These are phyloP conservation scores for Kwoniella europaea DNA, from an alignment of 768 basidiomycete species.

Conservation along the genomic window DNA sequence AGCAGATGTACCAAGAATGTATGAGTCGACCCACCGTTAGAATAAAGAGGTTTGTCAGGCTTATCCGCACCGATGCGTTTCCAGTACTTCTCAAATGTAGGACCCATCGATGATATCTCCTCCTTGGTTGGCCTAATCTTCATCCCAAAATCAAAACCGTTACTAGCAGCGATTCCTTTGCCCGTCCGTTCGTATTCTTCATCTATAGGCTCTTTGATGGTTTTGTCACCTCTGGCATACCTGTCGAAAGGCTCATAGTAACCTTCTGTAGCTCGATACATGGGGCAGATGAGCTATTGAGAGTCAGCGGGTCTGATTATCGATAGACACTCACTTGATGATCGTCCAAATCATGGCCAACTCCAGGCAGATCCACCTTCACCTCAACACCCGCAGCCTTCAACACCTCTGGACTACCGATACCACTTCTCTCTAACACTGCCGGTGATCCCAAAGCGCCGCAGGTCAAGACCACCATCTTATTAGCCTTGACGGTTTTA, in stretches of 20 bases:
- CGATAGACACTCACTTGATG: conserved; percentile 25
- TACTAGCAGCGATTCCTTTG: conserved; percentile 23
- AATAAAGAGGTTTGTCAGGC: conserved; percentile 26
- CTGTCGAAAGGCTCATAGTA: conserved; percentile 24
- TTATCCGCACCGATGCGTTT: conserved; percentile 11
- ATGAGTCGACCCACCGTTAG: conserved; percentile 16
- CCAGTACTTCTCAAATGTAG: conserved; percentile 23
- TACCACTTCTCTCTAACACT: conserved; percentile 22
- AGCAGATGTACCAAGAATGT: background rate
- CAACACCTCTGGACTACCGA: conserved; percentile 12
- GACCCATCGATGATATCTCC: conserved; percentile 26
- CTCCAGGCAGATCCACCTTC: conserved; percentile 25
- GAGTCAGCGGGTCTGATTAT: too few species aligned
- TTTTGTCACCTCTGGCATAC: conserved; percentile 7
- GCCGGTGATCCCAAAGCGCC: conserved; percentile 19
- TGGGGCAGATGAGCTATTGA: conserved; percentile 21
- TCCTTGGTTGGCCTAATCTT: conserved; percentile 25
- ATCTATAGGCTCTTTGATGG: conserved; percentile 13
- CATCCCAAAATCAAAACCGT: conserved; percentile 31
- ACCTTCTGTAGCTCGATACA: conserved; percentile 23
- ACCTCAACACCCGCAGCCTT: background rate
- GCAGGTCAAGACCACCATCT: conserved; percentile 11
- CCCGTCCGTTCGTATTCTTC: conserved; percentile 20
- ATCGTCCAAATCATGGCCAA: conserved; percentile 31
- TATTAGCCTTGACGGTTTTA: conserved; percentile 2